Conservation (phyloP, 768 basidiomycete genomes). For the Leccinum longicurvipes region DNA sequence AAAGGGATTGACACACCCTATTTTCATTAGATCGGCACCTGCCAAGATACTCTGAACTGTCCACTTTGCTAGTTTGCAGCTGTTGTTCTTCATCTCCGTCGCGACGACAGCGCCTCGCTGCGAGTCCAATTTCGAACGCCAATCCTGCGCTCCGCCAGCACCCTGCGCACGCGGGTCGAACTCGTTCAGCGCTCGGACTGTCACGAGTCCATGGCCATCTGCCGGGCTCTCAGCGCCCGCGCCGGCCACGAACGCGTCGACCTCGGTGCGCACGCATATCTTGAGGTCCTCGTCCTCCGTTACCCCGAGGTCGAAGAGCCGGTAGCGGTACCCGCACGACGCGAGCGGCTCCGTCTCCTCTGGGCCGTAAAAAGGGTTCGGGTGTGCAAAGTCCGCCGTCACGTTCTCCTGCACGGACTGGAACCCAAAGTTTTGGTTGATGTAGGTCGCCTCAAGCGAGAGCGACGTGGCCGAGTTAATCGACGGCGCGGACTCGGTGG, state of each 20-base stretch:
- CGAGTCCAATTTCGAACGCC: constrained; percentile 94
- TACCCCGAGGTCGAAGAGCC: constrained; percentile 89
- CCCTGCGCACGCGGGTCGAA: constrained; percentile 90
- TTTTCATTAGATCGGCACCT: constrained; percentile 95
- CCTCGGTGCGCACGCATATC: constrained; percentile 93
- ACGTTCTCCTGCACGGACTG: constrained; percentile 82
- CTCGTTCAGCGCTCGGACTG: constrained; percentile 94
- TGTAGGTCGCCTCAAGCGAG: constrained; percentile 95
- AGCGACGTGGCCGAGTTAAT: constrained; percentile 94
- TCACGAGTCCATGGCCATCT: constrained; percentile 76
- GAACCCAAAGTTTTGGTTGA: constrained; percentile 98
- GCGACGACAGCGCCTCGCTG: constrained; percentile 98
- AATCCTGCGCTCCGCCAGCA: constrained; percentile 95
- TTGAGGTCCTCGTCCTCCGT: constrained; percentile 89
- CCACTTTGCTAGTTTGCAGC: constrained; percentile 96
- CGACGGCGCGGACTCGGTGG: constrained; percentile 61
- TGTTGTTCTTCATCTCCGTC: constrained; percentile 99
- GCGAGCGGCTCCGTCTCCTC: constrained; percentile 95
- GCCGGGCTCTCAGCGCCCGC: constrained; percentile 50
- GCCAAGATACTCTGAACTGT: constrained; percentile 93
- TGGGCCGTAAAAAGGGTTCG: constrained; percentile 94
- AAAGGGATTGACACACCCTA: constrained; percentile 64
- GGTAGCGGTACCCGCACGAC: constrained; percentile 94
- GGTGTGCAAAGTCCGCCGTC: constrained; percentile 71
- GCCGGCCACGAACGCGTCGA: constrained; percentile 78